Evolutionary conservation across 352 stramenopile species (phyloP).

Genomic region (Phytophthora crassamura): DNA sequence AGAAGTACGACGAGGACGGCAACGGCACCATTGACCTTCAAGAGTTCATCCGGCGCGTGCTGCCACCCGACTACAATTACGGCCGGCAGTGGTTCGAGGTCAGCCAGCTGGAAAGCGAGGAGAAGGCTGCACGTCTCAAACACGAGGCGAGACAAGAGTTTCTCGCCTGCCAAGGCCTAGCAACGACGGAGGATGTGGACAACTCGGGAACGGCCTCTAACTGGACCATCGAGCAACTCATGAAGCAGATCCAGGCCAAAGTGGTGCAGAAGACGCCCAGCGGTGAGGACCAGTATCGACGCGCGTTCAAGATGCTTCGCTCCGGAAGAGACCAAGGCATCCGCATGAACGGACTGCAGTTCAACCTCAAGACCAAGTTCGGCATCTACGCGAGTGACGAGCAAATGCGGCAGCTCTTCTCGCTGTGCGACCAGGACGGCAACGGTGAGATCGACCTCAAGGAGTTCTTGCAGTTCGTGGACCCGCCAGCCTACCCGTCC

Average conservation of each 20-base stretch:
- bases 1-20: slow-evolving; percentile 85
- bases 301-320: slow-evolving; percentile 84
- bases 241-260: slow-evolving; percentile 81
- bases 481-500: slow-evolving; percentile 60
- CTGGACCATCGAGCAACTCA: slow-evolving; percentile 71
- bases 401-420: slow-evolving; percentile 76
- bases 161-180: slow-evolving; percentile 28
- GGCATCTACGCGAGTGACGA: slow-evolving; percentile 78
- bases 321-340: slow-evolving; percentile 72
- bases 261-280: slow-evolving; percentile 80
- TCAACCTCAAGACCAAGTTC: slow-evolving; percentile 83
- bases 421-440: slow-evolving; percentile 63
- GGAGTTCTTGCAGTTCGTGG: slow-evolving; percentile 80
- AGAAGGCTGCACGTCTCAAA: slow-evolving; percentile 58
- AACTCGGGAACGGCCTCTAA: slow-evolving; percentile 58
- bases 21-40: slow-evolving; percentile 86
- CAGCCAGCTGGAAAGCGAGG: slow-evolving; percentile 74
- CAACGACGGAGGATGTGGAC: slow-evolving; percentile 37
- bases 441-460: slow-evolving; percentile 79
- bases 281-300: slow-evolving; percentile 79
- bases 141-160: slow-evolving; percentile 75
- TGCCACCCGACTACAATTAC: slow-evolving; percentile 82
- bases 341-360: slow-evolving; percentile 69
- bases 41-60: slow-evolving; percentile 81
- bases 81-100: slow-evolving; percentile 77